Conservation (phyloP, 306 rosid genomes). For the Pueraria montana region DNA sequence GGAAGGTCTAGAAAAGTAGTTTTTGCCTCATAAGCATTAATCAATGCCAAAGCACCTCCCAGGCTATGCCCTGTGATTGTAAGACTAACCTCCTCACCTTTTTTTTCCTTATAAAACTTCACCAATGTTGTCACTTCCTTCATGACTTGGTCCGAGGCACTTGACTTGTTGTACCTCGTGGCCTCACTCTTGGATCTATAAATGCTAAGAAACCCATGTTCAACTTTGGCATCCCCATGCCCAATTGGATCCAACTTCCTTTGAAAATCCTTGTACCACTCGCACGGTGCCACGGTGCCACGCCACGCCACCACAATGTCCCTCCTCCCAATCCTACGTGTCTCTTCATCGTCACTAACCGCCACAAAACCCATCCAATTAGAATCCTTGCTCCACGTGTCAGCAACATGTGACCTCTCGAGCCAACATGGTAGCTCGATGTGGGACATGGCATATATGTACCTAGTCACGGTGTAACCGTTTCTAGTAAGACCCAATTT, state of each 20-base stretch:
- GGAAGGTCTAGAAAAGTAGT: slow-evolving; percentile 47
- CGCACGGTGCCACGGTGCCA: slow-evolving; percentile 71
- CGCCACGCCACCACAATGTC: slow-evolving; percentile 75
- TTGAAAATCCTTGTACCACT: slow-evolving; percentile 75
- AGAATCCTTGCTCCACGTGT: slow-evolving; percentile 75
- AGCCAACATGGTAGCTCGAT: slow-evolving; percentile 71
- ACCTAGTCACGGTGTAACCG: slow-evolving; percentile 61
- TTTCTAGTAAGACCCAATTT: slow-evolving; percentile 54
- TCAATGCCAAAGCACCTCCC: slow-evolving; percentile 76
- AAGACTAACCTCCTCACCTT: slow-evolving; percentile 69
- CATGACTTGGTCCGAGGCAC: slow-evolving; percentile 79
- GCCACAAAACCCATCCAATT: slow-evolving; percentile 81
- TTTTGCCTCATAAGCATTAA: slow-evolving; percentile 71
- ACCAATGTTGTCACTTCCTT: slow-evolving; percentile 55
- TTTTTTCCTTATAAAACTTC: slow-evolving; percentile 47
- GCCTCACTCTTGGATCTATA: slow-evolving; percentile 62
- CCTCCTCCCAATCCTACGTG: slow-evolving; percentile 66
- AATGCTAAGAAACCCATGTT: slow-evolving; percentile 72
- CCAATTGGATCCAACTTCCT: slow-evolving; percentile 64
- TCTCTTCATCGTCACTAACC: slow-evolving; percentile 62
- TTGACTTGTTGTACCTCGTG: slow-evolving; percentile 69
- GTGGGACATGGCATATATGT: slow-evolving; percentile 73
- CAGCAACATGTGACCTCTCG: slow-evolving; percentile 61
- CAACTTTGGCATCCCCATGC: slow-evolving; percentile 61
- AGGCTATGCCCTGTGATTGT: slow-evolving; percentile 83